These are phyloP conservation scores for Ophiostoma angusticollis DNA, from an alignment of 2,329 filamentous ascomycete genomes.

Conservation along the genomic window DNA sequence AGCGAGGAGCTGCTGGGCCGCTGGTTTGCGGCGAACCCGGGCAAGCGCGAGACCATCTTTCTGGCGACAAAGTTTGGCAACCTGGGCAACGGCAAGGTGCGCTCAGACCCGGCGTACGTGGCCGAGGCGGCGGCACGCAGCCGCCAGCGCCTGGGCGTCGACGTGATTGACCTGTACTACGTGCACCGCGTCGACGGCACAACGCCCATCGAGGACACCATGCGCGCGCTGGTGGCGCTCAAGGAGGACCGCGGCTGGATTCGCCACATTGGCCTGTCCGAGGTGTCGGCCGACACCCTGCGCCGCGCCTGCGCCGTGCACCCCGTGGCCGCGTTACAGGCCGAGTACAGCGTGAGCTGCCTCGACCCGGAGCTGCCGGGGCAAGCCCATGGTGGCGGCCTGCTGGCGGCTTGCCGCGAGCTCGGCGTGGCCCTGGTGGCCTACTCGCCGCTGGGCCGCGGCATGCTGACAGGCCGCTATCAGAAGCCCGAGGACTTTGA, in stretches of 20 bases:
- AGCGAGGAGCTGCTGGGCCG: slow-evolving; percentile 31
- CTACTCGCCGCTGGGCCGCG: slow-evolving; percentile 29
- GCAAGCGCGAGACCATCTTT: slow-evolving; percentile 28
- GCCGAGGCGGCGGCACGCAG: slow-evolving; percentile 19
- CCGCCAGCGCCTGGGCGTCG: slow-evolving; percentile 33
- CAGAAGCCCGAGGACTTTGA: slow-evolving; percentile 13
- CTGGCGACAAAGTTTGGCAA: slow-evolving; percentile 20
- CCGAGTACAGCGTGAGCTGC: slow-evolving; percentile 29
- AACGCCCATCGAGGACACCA: slow-evolving; percentile 33
- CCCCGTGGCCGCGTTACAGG: slow-evolving; percentile 33
- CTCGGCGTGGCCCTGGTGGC: slow-evolving; percentile 30
- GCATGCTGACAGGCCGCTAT: slow-evolving; percentile 27
- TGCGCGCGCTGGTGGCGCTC: slow-evolving; percentile 34
- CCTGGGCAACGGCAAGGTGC: slow-evolving; percentile 16
- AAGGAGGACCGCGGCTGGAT: slow-evolving; percentile 35
- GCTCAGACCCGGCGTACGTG: slow-evolving; percentile 20
- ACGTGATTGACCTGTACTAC: slow-evolving; percentile 43
- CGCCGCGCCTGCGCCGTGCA: slow-evolving; percentile 38
- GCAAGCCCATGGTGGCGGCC: no score
- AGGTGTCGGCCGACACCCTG: slow-evolving; percentile 35
- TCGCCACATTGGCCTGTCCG: slow-evolving; percentile 41
- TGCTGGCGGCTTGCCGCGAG: slow-evolving; percentile 31
- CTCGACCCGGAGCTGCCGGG: slow-evolving; percentile 34
- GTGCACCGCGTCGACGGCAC: slow-evolving; percentile 34
- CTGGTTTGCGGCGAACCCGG: slow-evolving; percentile 29